A percentile compares a stretch with the other conserved stretches of the same genome.
Conservation (phyloP, 441 rosid species). For the Bocquillonia castaneifolia region DNA sequence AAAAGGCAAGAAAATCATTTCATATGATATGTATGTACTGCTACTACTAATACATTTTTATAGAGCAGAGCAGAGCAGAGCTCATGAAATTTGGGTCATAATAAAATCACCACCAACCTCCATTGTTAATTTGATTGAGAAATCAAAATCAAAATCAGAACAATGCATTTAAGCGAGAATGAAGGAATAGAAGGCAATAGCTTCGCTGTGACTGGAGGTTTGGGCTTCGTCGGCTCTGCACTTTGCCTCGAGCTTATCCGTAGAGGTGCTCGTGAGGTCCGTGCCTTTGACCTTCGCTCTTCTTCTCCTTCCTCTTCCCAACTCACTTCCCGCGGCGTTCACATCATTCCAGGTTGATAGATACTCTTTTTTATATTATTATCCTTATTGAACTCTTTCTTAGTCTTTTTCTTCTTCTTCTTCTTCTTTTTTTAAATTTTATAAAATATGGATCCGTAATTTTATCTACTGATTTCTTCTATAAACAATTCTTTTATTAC, state of each 20-base stretch:
- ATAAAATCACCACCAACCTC: background rate
- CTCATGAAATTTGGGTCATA: background rate
- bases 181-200: conserved; percentile 58
- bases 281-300: conserved; percentile 58
- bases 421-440: no score
- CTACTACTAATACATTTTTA: no score
- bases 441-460: no score
- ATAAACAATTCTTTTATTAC: no score
- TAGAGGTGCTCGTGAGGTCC: conserved; percentile 82
- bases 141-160: background rate
- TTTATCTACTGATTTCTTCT: no score
- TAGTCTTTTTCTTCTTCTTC: background rate
- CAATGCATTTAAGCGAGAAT: conserved; percentile 63
- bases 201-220: conserved; percentile 72
- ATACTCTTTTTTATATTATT: background rate
- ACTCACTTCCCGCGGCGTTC: conserved; percentile 48
- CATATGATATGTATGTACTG: no score
- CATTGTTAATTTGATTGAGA: no score
- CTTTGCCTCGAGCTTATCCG: conserved; percentile 74
- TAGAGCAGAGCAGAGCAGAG: no score
- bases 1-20: no score
- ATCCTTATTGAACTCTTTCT: background rate
- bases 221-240: conserved; percentile 71
- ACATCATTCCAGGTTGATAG: conserved; percentile 49
- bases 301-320: conserved; percentile 57